Base-by-base conservation (phyloP, 2,329 filamentous ascomycete species). In the Diaporthe humulicola region DNA sequence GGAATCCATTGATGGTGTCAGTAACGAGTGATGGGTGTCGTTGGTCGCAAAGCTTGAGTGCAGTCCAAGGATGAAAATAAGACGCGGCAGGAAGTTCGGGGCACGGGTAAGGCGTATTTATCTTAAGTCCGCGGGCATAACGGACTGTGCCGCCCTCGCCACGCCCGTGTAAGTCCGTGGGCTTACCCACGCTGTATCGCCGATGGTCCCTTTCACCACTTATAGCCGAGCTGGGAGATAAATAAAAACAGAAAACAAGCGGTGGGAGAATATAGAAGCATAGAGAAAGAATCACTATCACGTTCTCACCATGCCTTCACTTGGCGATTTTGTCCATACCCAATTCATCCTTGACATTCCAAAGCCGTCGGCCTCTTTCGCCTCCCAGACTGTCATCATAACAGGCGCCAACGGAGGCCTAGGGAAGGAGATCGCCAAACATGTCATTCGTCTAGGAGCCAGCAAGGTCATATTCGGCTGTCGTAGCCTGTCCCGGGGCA, bases 391-490 rank as follows among this genome's bases (percentile, higher is more conserved):
- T 5, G 60, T 76, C 71, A 76, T 78, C n/a, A 61, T 79, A n/a
- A 79, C 79, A 1, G 79, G 79, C 30, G 76, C 77, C 38, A 78
- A 76, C 33, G 30, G 70, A n/a, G 78, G 77, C 25, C 61, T 79
- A 2, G 79, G 78, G 25, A 75, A 77, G n/a, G 79, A 79, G 57
- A 72, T 75, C 14, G 73, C 67, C 38, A 74, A 75, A 36, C 79
- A 80, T 54, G 72, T 81, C 70, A 78, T 84, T 48, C 58, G 75
- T 14, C 76, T 82, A 42, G 73, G 78, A 0, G 70, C 77, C 61
- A 84, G 82, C 76, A 85, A 78, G 70, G 82, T 86, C 74, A 83
- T 87, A 73, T 81, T 84, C n/a, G 81, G 78, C 69, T 82, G 83
- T 2, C 85, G 85, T 66, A 82, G 81, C 52, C 60, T 75, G 10